Conservation (phyloP, 208 protist genomes). For the Phytomonas francai region DNA sequence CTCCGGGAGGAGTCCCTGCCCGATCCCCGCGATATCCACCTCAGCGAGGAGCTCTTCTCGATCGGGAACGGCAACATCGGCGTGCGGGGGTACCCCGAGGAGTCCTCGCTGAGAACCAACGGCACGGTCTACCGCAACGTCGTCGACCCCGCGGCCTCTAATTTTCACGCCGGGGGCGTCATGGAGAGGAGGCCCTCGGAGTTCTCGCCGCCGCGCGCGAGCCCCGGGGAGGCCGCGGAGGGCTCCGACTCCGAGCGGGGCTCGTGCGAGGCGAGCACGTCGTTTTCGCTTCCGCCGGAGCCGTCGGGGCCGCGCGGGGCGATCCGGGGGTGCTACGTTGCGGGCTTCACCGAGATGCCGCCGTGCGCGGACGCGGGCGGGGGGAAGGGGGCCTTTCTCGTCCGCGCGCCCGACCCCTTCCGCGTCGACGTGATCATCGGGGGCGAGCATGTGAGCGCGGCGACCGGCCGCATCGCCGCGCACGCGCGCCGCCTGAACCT, state of each 20-base stretch:
- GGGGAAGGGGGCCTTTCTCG: slow-evolving; percentile 42
- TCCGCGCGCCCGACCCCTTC: slow-evolving; percentile 73
- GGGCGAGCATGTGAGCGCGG: slow-evolving; percentile 66
- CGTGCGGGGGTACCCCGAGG: slow-evolving; percentile 73
- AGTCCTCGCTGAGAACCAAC: slow-evolving; percentile 23
- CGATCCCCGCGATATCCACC: slow-evolving; percentile 19
- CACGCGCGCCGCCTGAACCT: slow-evolving; percentile 64
- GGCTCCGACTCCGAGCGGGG: not conserved
- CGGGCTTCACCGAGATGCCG: slow-evolving; percentile 45
- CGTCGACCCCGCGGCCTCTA: not conserved
- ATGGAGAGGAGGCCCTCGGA: too few relatives aligned
- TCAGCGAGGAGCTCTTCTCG: slow-evolving; percentile 79
- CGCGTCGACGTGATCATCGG: slow-evolving; percentile 78
- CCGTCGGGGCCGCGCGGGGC: slow-evolving; percentile 4
- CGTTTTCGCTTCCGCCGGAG: not conserved
- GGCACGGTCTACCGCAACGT: slow-evolving; percentile 11
- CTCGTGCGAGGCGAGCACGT: not conserved
- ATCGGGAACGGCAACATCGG: slow-evolving; percentile 77
- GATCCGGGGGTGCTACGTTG: slow-evolving; percentile 28
- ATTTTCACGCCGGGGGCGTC: too few relatives aligned
- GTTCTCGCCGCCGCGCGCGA: not conserved
- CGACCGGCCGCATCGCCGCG: slow-evolving; percentile 41
- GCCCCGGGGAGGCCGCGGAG: not conserved
- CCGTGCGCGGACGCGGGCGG: slow-evolving; percentile 21
- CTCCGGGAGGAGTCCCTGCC: slow-evolving; percentile 51